Conservation (phyloP, 1,139 yeast genomes). For the Blastobotrys petasosporus region DNA sequence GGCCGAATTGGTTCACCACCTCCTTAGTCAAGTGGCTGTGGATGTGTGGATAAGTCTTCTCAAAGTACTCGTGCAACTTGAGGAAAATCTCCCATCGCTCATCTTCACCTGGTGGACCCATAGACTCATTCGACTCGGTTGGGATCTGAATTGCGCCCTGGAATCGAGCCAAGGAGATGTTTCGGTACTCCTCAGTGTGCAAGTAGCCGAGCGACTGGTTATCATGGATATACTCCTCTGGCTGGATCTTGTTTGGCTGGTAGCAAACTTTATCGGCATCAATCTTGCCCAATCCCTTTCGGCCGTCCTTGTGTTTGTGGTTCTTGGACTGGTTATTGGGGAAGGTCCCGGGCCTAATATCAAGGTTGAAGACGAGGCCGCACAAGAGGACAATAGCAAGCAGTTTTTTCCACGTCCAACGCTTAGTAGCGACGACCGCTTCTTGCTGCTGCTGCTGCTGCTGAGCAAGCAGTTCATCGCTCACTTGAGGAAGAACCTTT, state of each 20-base stretch:
- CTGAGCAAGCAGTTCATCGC: not conserved
- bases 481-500: not conserved
- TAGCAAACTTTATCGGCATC: not conserved
- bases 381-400: not conserved
- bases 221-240: conserved; percentile 1
- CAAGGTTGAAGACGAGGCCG: not conserved
- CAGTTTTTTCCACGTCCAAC: not conserved
- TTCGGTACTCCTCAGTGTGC: conserved; percentile 20
- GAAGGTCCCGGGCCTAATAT: not conserved
- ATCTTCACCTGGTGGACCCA: conserved; percentile 42
- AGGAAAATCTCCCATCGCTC: conserved; percentile 40
- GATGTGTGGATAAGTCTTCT: conserved; percentile 53
- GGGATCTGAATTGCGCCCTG: conserved; percentile 55
- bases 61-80: conserved; percentile 51
- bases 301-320: not conserved
- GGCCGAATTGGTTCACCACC: conserved; percentile 58
- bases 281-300: not conserved
- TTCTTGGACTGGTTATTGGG: too few species aligned
- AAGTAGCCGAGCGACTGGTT: conserved; percentile 5
- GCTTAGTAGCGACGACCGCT: not conserved
- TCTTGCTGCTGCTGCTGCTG: conserved; percentile 1
- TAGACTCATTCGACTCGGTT: conserved; percentile 55
- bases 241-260: conserved; percentile 6
- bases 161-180: conserved; percentile 39
- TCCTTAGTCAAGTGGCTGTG: conserved; percentile 46